Conservation (phyloP, 2,329 filamentous ascomycete genomes). For the Cladosporium phlei region DNA sequence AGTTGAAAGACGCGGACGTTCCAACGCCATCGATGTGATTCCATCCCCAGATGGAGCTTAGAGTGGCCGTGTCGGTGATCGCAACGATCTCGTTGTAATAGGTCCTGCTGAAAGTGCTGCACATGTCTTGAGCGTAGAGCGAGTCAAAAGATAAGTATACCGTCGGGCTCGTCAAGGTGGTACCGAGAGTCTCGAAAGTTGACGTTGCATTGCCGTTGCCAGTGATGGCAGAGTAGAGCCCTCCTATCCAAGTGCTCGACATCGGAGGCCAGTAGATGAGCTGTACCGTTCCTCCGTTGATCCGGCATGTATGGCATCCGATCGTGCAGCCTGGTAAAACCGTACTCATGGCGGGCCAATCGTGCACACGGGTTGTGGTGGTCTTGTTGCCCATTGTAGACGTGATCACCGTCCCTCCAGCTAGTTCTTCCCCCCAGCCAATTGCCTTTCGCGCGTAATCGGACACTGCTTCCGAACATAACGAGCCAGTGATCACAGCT, state of each 20-base stretch:
- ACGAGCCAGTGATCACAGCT: neutral
- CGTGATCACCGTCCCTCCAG: neutral
- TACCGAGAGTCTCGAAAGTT: slow-evolving; percentile 9
- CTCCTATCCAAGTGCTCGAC: neutral
- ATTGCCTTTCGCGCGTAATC: too few species aligned
- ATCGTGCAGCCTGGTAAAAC: slow-evolving; percentile 9
- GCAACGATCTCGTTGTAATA: slow-evolving; percentile 16
- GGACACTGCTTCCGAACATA: neutral
- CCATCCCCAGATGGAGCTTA: slow-evolving; percentile 10
- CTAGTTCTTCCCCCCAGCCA: neutral
- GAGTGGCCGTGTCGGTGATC: slow-evolving; percentile 12
- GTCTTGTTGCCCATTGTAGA: neutral
- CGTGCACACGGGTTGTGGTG: too few species aligned
- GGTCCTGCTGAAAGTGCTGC: slow-evolving; percentile 13
- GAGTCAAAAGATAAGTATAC: slow-evolving; percentile 19
- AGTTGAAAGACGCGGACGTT: slow-evolving; percentile 2
- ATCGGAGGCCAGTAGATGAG: slow-evolving; percentile 19
- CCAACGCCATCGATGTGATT: neutral
- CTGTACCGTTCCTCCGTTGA: slow-evolving; percentile 16
- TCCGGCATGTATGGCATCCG: slow-evolving; percentile 3
- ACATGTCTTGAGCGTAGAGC: slow-evolving; percentile 16
- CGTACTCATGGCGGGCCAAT: too few species aligned
- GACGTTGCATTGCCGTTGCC: neutral
- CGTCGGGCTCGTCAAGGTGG: slow-evolving; percentile 17
- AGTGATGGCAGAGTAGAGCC: neutral